Conservation (phyloP, 495 filamentous ascomycete genomes). For the Lentithecium fluviatile region DNA sequence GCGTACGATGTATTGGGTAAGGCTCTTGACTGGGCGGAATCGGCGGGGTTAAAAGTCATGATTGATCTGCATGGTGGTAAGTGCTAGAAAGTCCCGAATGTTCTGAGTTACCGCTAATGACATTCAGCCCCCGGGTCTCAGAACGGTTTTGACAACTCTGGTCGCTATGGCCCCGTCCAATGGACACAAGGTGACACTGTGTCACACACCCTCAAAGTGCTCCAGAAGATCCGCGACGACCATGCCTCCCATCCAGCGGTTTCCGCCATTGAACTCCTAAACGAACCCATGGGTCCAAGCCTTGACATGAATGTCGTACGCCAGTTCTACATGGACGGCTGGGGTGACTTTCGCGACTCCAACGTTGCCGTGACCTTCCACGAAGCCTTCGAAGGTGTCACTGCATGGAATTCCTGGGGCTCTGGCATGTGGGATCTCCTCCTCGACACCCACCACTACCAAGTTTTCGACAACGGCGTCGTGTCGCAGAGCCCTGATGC, state of each 20-base stretch:
- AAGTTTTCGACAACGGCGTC: constrained; percentile 41
- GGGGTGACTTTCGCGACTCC: constrained; percentile 42
- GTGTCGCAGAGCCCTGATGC: constrained; percentile 36
- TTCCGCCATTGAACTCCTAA: constrained; percentile 44
- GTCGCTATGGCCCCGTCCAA: constrained; percentile 36
- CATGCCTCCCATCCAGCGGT: constrained; percentile 42
- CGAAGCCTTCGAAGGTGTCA: constrained; percentile 45
- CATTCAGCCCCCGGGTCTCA: constrained; percentile 41
- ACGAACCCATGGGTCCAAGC: constrained; percentile 44
- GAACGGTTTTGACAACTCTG: constrained; percentile 48
- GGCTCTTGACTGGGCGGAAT: constrained; percentile 67
- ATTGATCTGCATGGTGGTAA: constrained; percentile 70
- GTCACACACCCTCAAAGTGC: constrained; percentile 40
- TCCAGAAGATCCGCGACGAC: constrained; percentile 45
- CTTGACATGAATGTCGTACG: constrained; percentile 41
- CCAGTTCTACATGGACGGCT: constrained; percentile 48
- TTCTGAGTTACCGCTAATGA: not conserved
- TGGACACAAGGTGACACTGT: constrained; percentile 46
- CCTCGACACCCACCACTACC: constrained; percentile 47
- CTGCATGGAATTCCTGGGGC: constrained; percentile 43
- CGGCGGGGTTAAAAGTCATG: constrained; percentile 62
- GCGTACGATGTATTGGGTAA: constrained; percentile 65
- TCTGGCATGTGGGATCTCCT: constrained; percentile 43
- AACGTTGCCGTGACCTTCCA: constrained; percentile 44
- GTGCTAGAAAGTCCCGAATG: constrained; percentile 22